Conservation (phyloP, 2,329 filamentous ascomycete genomes). For the Monosporascus cannonballus region DNA sequence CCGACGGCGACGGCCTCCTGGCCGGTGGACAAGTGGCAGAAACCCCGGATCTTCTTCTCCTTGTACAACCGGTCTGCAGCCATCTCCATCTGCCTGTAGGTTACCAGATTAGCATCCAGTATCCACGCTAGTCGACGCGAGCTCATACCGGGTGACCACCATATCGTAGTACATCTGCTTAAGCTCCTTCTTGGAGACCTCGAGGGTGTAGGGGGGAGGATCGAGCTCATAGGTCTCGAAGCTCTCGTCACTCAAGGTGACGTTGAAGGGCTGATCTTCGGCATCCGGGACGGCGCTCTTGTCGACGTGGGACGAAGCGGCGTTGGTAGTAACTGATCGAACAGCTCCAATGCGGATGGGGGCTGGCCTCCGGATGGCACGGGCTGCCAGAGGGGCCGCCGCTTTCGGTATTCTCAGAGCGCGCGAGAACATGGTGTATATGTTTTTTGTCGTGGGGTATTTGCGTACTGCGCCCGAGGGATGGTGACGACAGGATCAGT, state of each 20-base stretch:
- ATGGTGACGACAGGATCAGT: too few species aligned
- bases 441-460: too few species aligned
- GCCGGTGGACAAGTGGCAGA: constrained; percentile 97
- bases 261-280: constrained; percentile 86
- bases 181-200: constrained; percentile 94
- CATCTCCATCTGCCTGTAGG: constrained; percentile 93
- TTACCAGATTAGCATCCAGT: background rate
- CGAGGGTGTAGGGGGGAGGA: constrained; percentile 84
- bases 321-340: constrained; percentile 89
- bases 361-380: constrained; percentile 33
- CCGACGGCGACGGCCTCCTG: constrained; percentile 97
- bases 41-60: constrained; percentile 99
- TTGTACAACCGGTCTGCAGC: constrained; percentile 98
- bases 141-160: constrained; percentile 79
- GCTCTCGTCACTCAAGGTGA: constrained; percentile 93
- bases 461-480: too few species aligned
- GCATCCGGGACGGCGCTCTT: constrained; percentile 53
- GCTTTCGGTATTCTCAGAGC: constrained; percentile 57
- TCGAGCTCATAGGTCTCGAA: constrained; percentile 99
- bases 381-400: constrained; percentile 47
- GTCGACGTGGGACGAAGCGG: constrained; percentile 84
- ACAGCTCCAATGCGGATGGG: constrained; percentile 43
- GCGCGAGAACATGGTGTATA: constrained; percentile 61
- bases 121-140: constrained; percentile 1
- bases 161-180: constrained; percentile 99